Evolutionary conservation across 2,329 filamentous ascomycete species (phyloP).

Genomic region (Colletotrichum sojae): DNA sequence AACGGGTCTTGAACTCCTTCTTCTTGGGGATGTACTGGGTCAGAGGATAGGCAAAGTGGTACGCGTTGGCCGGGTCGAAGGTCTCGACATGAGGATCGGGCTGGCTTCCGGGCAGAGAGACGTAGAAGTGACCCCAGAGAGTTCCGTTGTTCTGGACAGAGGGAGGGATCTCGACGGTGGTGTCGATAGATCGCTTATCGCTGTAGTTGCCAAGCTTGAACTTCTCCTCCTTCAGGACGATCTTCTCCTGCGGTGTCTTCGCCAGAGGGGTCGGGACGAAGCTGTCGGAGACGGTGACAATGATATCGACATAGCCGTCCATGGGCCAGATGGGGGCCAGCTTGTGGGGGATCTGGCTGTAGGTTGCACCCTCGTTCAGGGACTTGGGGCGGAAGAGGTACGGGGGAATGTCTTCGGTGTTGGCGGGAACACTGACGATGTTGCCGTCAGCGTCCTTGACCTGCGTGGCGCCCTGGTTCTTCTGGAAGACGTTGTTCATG

Average conservation of each 20-base stretch:
- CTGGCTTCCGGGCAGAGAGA: conserved; percentile 81
- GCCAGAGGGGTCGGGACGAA: conserved; percentile 78
- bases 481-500: conserved; percentile 67
- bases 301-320: conserved; percentile 84
- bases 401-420: conserved; percentile 71
- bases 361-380: conserved; percentile 73
- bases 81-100: conserved; percentile 81
- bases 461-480: conserved; percentile 62
- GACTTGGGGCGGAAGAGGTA: conserved; percentile 75
- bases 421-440: conserved; percentile 66
- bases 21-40: conserved; percentile 94
- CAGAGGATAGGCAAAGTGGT: conserved; percentile 86
- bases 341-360: conserved; percentile 76
- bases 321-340: conserved; percentile 91
- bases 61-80: conserved; percentile 83
- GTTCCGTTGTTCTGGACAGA: conserved; percentile 93
- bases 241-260: conserved; percentile 73
- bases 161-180: conserved; percentile 81
- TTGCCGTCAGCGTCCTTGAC: conserved; percentile 67
- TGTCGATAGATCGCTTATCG: conserved; percentile 83
- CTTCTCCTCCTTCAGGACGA: conserved; percentile 84
- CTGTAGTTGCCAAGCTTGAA: conserved; percentile 86
- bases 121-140: conserved; percentile 93
- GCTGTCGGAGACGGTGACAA: conserved; percentile 86
- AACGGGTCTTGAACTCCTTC: conserved; percentile 89